These are phyloP conservation scores for Spergularia bocconei DNA, from an alignment of 148 eudicot species.

Conservation along the genomic window DNA sequence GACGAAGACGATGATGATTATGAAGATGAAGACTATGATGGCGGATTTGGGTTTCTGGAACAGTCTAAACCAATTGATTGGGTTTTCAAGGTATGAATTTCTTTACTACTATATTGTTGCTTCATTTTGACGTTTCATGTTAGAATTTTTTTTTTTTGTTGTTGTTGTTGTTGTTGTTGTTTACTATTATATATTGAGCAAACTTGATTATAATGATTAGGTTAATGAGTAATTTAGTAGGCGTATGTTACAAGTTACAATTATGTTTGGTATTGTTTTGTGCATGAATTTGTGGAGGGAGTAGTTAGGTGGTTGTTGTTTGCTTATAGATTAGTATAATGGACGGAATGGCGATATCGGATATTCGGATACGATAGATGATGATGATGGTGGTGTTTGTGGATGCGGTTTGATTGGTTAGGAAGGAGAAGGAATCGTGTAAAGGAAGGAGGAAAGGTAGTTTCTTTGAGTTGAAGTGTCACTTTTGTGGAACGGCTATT, in stretches of 20 bases:
- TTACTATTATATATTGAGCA: not conserved
- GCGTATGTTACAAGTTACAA: too few relatives aligned
- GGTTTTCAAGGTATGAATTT: slow-evolving; percentile 46
- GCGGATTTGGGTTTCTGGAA: slow-evolving; percentile 40
- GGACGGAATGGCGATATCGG: not conserved
- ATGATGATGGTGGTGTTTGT: not conserved
- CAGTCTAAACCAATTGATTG: slow-evolving; percentile 38
- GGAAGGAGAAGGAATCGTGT: not conserved
- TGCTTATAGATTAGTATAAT: not conserved
- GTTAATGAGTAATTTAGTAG: not conserved
- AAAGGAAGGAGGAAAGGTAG: not conserved
- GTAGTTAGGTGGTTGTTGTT: not conserved
- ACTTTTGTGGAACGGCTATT: too few relatives aligned
- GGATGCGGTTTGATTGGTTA: not conserved
- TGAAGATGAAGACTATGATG: slow-evolving; percentile 38
- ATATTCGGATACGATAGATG: too few relatives aligned
- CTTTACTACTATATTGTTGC: not conserved
- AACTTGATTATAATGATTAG: not conserved
- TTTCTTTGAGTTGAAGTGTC: too few relatives aligned
- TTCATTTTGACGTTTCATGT: not conserved
- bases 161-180: not conserved
- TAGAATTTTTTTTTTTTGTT: too few relatives aligned
- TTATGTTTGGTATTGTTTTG: too few relatives aligned
- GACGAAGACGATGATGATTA: slow-evolving; percentile 36
- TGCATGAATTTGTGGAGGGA: too few relatives aligned